Base-by-base conservation (phyloP, 805 yeast species). In the Grigorovia jiainica region DNA sequence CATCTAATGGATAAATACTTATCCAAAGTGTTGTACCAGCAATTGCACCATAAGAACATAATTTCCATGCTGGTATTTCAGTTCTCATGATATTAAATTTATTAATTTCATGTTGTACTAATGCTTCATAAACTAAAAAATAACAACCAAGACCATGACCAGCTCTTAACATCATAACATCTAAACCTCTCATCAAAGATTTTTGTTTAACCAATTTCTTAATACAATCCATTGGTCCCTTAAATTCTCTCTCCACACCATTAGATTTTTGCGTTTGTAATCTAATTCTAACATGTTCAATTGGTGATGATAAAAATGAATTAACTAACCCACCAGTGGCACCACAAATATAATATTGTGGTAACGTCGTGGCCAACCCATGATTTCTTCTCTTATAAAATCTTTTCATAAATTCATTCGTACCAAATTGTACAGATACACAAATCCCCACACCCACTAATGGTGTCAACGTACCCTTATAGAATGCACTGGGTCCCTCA, bases 371-470 rank as follows among this genome's bases (percentile, higher is more conserved):
- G 4, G 52, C 49, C 8, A 43, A 27, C 16, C 63, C 65, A n/a
- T 41, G 41, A 23, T 47, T 43, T 4, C 53, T 52, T 4, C 50
- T 42, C 6, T 59, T 58, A 39, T 83, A 87, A 46, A 71, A 66
- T 54, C 97, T 72, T 65, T 92, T 92, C 95, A 90, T 87, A 55
- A 73, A 82, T 62, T 92, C 97, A 57, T 89, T 89, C 30, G 87
- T 95, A 36, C 95, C 92, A 58, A 92, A 92, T 64, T 92, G 98
- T 33, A 90, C 84, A 7, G 95, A 85, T 10, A 92, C 97, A 70
- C 97, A 89, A 0, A 95, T 95, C 40, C 98, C 98, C n/a, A 90
- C 86, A 10, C 98, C 98, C 29, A 90, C 62, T 52, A 92, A 70
- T 17, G 98, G 98, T 1, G 97, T 89, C 52, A 87, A 55, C 1